These are phyloP conservation scores for Canavalia gladiata DNA, from an alignment of 306 rosid genomes.

Conservation along the genomic window DNA sequence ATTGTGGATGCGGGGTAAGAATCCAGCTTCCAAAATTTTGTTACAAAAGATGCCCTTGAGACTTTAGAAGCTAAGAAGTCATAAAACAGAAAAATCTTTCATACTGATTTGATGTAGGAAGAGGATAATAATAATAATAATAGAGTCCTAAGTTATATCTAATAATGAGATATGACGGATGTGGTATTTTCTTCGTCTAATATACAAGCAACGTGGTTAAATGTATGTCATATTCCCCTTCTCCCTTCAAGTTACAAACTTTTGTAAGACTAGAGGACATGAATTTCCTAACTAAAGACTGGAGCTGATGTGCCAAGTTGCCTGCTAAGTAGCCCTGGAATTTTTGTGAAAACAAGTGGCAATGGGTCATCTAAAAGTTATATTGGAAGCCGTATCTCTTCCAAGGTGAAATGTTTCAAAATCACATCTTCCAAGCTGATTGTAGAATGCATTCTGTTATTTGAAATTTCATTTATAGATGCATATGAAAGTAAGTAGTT, in stretches of 20 bases:
- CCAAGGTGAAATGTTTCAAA: conserved; percentile 12
- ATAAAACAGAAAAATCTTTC: conserved; percentile 20
- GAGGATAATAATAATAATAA: neutral
- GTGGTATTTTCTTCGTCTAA: conserved; percentile 9
- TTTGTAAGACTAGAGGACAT: conserved; percentile 19
- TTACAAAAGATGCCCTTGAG: conserved; percentile 28
- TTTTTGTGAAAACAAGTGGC: conserved; percentile 6
- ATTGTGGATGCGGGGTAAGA: conserved; percentile 90
- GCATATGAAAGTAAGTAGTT: conserved; percentile 32
- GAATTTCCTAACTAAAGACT: conserved; percentile 16
- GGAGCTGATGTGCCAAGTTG: conserved; percentile 1
- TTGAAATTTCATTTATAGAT: conserved; percentile 30
- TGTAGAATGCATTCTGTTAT: neutral
- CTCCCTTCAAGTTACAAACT: neutral
- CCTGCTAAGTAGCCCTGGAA: neutral
- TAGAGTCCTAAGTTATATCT: conserved; percentile 9
- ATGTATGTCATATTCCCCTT: neutral
- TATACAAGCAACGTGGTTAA: conserved; percentile 6
- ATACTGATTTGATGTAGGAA: conserved; percentile 12
- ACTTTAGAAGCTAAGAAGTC: conserved; percentile 24
- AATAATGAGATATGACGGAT: neutral
- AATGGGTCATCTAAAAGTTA: conserved; percentile 27
- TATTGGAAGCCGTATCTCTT: neutral
- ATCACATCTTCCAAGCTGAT: conserved; percentile 16
- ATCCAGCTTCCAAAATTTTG: conserved; percentile 39